Conservation (phyloP, 768 basidiomycete species). For the Boletus sp. region DNA sequence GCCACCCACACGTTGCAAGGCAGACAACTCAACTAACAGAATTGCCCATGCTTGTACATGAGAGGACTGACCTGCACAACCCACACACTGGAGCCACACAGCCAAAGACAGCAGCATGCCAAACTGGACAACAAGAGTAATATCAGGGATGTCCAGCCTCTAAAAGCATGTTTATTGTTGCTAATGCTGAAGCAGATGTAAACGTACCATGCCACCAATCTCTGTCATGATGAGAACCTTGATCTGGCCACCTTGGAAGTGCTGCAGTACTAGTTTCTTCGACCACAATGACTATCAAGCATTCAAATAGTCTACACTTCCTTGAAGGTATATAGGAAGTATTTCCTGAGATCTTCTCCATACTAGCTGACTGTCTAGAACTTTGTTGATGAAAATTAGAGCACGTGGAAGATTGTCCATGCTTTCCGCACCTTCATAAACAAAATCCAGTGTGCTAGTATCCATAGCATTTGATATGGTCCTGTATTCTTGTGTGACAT, state of each 20-base stretch:
- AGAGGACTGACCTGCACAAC: neutral
- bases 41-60: neutral
- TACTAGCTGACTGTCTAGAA: neutral
- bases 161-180: slow-evolving; percentile 17
- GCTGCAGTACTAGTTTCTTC: neutral
- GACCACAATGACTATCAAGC: neutral
- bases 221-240: neutral
- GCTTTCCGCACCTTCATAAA: neutral
- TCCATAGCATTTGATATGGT: neutral
- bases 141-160: slow-evolving; percentile 37
- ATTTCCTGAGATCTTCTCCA: neutral
- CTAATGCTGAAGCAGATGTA: too few relatives aligned
- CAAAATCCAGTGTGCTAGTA: neutral
- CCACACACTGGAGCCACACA: neutral
- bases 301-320: neutral
- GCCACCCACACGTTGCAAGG: neutral
- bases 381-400: neutral
- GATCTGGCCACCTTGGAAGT: neutral
- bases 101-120: slow-evolving; percentile 6
- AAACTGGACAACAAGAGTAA: slow-evolving; percentile 36
- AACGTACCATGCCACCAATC: neutral
- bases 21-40: neutral
- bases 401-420: neutral
- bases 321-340: neutral
- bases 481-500: neutral